A percentile compares a stretch with the other conserved stretches of the same genome.
Conservation (phyloP, 208 protist genomes). For the Acanthamoeba castellanii region DNA sequence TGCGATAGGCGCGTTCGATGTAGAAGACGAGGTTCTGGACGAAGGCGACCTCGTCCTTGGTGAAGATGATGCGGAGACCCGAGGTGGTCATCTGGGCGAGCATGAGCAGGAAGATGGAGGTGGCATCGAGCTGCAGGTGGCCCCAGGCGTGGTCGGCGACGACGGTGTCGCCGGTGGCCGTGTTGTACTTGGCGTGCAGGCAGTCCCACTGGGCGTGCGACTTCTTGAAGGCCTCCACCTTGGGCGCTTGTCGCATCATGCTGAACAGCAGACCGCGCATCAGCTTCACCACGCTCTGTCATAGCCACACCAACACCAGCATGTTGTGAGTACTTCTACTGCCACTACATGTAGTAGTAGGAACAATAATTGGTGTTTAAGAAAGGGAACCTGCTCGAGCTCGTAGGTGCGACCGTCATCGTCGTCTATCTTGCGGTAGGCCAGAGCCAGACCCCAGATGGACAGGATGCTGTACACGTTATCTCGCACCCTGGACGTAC, state of each 20-base stretch:
- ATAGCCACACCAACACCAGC: neutral
- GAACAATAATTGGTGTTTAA: neutral
- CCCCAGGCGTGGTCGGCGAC: constrained; percentile 78
- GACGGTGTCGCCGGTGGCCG: constrained; percentile 41
- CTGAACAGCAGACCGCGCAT: constrained; percentile 80
- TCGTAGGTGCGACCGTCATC: constrained; percentile 77
- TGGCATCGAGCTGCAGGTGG: constrained; percentile 82
- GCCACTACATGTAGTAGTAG: too few relatives aligned
- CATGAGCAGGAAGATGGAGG: constrained; percentile 78
- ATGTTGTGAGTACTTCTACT: neutral
- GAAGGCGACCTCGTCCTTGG: constrained; percentile 78
- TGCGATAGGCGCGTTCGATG: constrained; percentile 81
- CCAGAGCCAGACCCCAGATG: constrained; percentile 77
- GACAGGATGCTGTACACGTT: constrained; percentile 80
- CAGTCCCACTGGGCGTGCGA: constrained; percentile 55
- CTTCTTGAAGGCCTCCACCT: constrained; percentile 81
- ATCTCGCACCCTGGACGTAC: constrained; percentile 50
- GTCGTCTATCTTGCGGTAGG: constrained; percentile 77
- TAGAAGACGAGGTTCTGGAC: constrained; percentile 84
- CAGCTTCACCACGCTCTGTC: constrained; percentile 79
- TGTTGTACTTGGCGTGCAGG: constrained; percentile 81
- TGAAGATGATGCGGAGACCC: constrained; percentile 78
- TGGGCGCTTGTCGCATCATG: constrained; percentile 81
- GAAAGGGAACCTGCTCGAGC: constrained; percentile 46
- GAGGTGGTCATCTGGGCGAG: constrained; percentile 82